Evolutionary conservation across 495 filamentous ascomycete species (phyloP), one percentile per base, ranked within the genome.

Genomic region (Neurospora sp.): DNA sequence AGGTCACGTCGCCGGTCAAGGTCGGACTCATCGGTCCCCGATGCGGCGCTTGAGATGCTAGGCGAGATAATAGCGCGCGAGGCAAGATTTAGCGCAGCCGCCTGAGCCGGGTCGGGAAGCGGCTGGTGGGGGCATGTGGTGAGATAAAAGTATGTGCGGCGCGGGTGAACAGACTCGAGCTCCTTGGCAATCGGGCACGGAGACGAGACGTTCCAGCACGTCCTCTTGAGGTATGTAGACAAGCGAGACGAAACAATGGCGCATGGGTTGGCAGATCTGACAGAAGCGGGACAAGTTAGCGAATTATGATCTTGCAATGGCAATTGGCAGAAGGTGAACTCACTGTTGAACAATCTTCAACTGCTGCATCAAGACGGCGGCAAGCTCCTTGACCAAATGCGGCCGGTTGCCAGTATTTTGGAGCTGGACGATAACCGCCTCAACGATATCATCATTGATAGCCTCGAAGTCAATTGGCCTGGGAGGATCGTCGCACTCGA

Each of bases 101-200:
- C 75, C 39, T 80, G 88, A 38, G 89, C 86, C 71, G 89, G 88
- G 77, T 93, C 91, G 1, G 95, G 94, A 35, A 98, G 88, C 66
- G 93, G 89, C 81, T 96, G 94, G 76, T 90, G 93, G 70, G 92
- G 90, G 75, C 84, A 90, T 9, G 93, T 97, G 44, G 93, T 96
- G 70, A 99, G 89, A 83, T 93, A 98, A 82, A 95, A 99, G 83
- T 97, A 99, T 71, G 97, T 94, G 83, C 96, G 93, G 78, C 93
- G 92, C 35, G 96, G 96, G 78, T 98, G 95, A 44, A 95, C 91
- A 39, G 93, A 90, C 78, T 97, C 91, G 72, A 98, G 90, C 83
- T 96, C 93, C 83, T 98, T 99, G 46, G 91, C 93, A 69, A 98
- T 80, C 5, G 97, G 94, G 81, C 96, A 98, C 5, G 92, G 93